A percentile compares a stretch with the other conserved stretches of the same genome.
phyloP scores from a whole-genome alignment of 1,284 basidiomycete genomes.

The Phellinidium pouzarii region DNA sequence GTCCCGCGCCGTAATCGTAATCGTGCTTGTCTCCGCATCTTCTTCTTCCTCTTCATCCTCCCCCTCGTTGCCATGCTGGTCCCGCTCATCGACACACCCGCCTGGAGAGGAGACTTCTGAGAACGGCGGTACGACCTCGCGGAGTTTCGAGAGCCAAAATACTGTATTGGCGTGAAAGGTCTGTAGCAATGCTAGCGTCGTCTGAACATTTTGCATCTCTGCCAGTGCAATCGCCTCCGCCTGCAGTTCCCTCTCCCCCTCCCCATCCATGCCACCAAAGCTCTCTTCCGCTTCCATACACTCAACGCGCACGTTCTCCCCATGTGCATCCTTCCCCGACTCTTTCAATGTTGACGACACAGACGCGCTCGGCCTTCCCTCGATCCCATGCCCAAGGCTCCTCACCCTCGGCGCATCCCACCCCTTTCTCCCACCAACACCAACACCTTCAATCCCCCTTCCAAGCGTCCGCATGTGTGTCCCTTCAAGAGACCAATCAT shows the following conservation, averaged over 20 bases:
- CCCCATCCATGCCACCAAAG: neutral
- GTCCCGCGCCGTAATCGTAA: slow-evolving; percentile 49
- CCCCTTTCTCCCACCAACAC: neutral
- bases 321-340: neutral
- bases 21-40: slow-evolving; percentile 19
- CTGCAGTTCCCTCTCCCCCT: neutral
- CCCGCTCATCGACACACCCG: neutral
- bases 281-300: neutral
- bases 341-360: neutral
- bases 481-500: slow-evolving; percentile 33
- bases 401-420: slow-evolving; percentile 17
- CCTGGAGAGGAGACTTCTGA: slow-evolving; percentile 21
- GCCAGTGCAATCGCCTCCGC: slow-evolving; percentile 34
- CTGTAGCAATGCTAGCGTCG: slow-evolving; percentile 62
- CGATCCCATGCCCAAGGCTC: slow-evolving; percentile 13
- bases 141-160: slow-evolving; percentile 57
- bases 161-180: slow-evolving; percentile 66
- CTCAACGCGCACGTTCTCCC: neutral
- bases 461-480: slow-evolving; percentile 51
- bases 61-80: slow-evolving; percentile 11
- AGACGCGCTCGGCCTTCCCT: slow-evolving; percentile 4
- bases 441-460: slow-evolving; percentile 63
- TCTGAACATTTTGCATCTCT: slow-evolving; percentile 34
- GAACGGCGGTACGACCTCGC: slow-evolving; percentile 37
- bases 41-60: slow-evolving; percentile 3